Conservation (phyloP, 2,329 filamentous ascomycete species). For the Talaromyces marneffei region DNA sequence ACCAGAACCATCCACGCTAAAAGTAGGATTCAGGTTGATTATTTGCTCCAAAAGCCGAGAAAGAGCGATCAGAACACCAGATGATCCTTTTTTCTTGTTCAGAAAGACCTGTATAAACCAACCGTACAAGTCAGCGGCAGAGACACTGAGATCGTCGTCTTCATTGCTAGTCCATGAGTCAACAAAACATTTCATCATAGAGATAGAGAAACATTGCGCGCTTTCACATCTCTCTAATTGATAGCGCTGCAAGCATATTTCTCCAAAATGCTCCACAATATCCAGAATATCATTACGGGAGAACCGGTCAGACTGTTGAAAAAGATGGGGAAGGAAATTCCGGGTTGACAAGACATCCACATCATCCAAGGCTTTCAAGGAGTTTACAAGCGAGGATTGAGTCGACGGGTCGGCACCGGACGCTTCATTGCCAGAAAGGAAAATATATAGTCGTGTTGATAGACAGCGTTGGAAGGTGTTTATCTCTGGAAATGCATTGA, state of each 20-base stretch:
- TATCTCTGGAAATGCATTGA: conserved; percentile 27
- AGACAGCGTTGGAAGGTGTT: conserved; percentile 33
- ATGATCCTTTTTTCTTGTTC: conserved; percentile 63
- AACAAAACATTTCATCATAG: conserved; percentile 60
- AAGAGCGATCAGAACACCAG: conserved; percentile 61
- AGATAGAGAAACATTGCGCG: conserved; percentile 61
- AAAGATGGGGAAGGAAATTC: conserved; percentile 27
- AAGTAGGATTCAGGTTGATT: conserved; percentile 61
- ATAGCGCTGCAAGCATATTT: conserved; percentile 47
- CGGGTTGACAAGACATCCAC: conserved; percentile 34
- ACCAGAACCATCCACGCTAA: conserved; percentile 55
- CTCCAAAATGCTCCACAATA: conserved; percentile 45
- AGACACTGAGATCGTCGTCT: conserved; percentile 55
- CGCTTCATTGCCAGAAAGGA: conserved; percentile 16
- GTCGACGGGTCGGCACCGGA: background rate
- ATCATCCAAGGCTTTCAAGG: conserved; percentile 33
- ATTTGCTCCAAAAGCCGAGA: conserved; percentile 65
- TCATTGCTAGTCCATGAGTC: conserved; percentile 56
- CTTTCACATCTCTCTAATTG: conserved; percentile 69
- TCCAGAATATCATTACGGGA: conserved; percentile 34
- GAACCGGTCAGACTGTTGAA: conserved; percentile 24
- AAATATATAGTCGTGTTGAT: conserved; percentile 31
- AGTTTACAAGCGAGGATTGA: conserved; percentile 25
- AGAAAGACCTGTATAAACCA: conserved; percentile 67
- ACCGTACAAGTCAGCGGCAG: conserved; percentile 69